These are phyloP conservation scores for Rossbeevera mucosa DNA, from an alignment of 768 basidiomycete species.

Conservation along the genomic window DNA sequence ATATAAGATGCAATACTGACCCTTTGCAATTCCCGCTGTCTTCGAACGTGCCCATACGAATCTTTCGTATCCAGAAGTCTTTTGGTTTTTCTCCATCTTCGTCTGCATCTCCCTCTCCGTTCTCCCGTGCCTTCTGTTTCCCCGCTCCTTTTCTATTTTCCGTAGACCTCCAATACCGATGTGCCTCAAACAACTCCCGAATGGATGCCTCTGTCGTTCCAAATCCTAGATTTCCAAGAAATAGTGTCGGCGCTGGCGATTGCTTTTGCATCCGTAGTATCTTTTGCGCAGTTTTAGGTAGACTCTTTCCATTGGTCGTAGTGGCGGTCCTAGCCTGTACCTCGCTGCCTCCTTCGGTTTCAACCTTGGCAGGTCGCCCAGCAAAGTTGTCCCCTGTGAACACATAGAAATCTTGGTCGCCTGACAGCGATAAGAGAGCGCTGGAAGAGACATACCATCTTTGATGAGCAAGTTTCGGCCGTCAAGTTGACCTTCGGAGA, in stretches of 20 bases:
- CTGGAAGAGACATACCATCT: conserved; percentile 53
- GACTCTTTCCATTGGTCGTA: conserved; percentile 23
- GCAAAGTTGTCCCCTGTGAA: conserved; percentile 65
- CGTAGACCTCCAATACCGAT: conserved; percentile 33
- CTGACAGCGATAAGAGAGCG: not conserved
- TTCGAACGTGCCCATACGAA: conserved; percentile 94
- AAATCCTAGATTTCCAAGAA: conserved; percentile 91
- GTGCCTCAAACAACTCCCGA: conserved; percentile 67
- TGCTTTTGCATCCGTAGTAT: conserved; percentile 78
- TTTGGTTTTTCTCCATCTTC: conserved; percentile 5
- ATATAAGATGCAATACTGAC: conserved; percentile 41
- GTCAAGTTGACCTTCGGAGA: conserved; percentile 77
- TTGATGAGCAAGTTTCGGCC: conserved; percentile 91
- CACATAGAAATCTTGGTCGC: not conserved
- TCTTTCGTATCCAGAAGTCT: conserved; percentile 65
- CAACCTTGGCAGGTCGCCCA: conserved; percentile 54
- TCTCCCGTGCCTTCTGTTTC: conserved; percentile 12
- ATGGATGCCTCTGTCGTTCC: conserved; percentile 80
- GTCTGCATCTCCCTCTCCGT: not conserved
- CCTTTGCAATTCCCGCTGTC: conserved; percentile 95
- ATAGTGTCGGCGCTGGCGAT: conserved; percentile 78
- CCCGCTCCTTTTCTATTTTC: conserved; percentile 32
- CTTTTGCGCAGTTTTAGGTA: conserved; percentile 70
- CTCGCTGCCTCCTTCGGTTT: conserved; percentile 30
- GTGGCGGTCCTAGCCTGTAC: conserved; percentile 25